phyloP scores from a whole-genome alignment of 257 asterid species.

The Nicotiana sylvestris region DNA sequence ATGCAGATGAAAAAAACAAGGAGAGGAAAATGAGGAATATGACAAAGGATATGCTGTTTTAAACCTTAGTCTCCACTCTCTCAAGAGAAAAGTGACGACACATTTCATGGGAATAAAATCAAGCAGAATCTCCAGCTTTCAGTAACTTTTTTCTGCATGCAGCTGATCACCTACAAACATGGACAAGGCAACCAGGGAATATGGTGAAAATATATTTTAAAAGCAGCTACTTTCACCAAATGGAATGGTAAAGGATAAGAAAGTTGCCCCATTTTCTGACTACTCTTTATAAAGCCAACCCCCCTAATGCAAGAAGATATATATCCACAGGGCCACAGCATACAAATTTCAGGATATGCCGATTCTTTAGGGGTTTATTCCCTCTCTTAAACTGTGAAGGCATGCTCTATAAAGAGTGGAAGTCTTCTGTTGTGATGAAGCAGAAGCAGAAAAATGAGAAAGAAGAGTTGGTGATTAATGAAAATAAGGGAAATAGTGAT shows the following conservation, averaged over 20 bases:
- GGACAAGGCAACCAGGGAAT: constrained; percentile 20
- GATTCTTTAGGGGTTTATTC: constrained; percentile 34
- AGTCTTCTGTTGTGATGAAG: neutral
- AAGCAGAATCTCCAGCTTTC: neutral
- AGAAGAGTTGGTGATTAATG: neutral
- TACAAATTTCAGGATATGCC: constrained; percentile 34
- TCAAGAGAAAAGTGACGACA: neutral
- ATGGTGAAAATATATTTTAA: constrained; percentile 4
- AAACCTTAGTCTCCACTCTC: no score
- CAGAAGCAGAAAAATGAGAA: neutral
- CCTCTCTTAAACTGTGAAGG: neutral
- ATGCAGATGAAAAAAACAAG: neutral
- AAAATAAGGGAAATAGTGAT: constrained; percentile 37
- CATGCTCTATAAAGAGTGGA: constrained; percentile 2
- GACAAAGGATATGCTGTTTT: constrained; percentile 26
- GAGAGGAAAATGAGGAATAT: constrained; percentile 13
- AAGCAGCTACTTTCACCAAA: neutral
- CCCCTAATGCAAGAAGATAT: neutral
- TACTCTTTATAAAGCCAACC: neutral
- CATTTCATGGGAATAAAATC: neutral
- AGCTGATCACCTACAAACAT: neutral
- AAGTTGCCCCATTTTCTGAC: constrained; percentile 18
- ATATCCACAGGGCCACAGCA: neutral
- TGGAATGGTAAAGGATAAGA: constrained; percentile 12
- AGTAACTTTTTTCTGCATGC: neutral